A percentile compares a stretch with the other conserved stretches of the same genome.
phyloP scores from a whole-genome alignment of 768 basidiomycete species.

The Calocybe cyanea region DNA sequence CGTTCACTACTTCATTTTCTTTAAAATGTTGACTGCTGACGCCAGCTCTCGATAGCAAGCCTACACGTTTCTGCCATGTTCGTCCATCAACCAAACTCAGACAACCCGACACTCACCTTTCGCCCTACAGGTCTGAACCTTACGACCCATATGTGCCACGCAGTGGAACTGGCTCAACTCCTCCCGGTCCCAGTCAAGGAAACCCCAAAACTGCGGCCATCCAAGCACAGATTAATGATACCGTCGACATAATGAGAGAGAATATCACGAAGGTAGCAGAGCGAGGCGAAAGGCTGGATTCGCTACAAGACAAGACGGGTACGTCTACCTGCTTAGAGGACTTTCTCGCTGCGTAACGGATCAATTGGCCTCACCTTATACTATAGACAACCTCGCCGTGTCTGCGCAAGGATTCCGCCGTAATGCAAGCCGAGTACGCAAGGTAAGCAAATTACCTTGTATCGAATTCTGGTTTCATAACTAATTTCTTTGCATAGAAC shows the following conservation, averaged over 20 bases:
- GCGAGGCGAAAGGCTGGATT: slow-evolving; percentile 90
- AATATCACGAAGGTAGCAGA: slow-evolving; percentile 97
- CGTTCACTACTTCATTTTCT: slow-evolving; percentile 11
- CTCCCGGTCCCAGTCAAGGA: slow-evolving; percentile 46
- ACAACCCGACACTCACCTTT: slow-evolving; percentile 9
- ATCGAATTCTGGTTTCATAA: slow-evolving; percentile 1
- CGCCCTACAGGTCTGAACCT: slow-evolving; percentile 79
- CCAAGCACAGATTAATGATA: slow-evolving; percentile 96
- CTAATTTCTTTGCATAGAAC: slow-evolving; percentile 45
- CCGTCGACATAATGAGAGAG: slow-evolving; percentile 96
- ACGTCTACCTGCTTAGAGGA: slow-evolving; percentile 21
- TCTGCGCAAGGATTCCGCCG: slow-evolving; percentile 99
- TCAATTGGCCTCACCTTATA: slow-evolving; percentile 7
- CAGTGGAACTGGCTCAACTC: slow-evolving; percentile 61
- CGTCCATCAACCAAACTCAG: slow-evolving; percentile 15
- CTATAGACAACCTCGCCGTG: slow-evolving; percentile 87
- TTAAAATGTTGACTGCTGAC: neutral
- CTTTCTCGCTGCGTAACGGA: neutral
- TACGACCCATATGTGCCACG: slow-evolving; percentile 98
- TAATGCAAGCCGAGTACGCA: slow-evolving; percentile 95
- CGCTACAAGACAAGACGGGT: slow-evolving; percentile 98
- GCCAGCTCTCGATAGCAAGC: slow-evolving; percentile 22
- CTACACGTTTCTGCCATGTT: slow-evolving; percentile 35
- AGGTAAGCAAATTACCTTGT: slow-evolving; percentile 52
- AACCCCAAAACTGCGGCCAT: slow-evolving; percentile 91